Base-by-base conservation (phyloP, 1,139 yeast species). In the Suhomyces coccinellae region DNA sequence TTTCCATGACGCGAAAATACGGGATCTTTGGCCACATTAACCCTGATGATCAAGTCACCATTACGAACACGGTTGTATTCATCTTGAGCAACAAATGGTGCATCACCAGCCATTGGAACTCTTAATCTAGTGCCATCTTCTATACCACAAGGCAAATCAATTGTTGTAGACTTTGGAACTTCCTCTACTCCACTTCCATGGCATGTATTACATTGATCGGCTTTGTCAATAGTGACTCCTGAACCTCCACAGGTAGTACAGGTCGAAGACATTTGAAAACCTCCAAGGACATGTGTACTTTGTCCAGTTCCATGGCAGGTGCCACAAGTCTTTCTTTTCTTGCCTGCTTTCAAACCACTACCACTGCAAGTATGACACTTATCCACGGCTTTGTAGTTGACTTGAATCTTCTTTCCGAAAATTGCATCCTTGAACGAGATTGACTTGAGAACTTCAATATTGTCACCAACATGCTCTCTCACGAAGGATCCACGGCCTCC, bases 201-300 rank as follows among this genome's bases (percentile, higher is more conserved):
- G 69, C 99, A 93, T 0, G 83, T 66, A 2, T 65, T 63, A 75
- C 99, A 93, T 50, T 82, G 82, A 57, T 90, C 91, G 14, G 75
- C 70, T 33, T 79, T 73, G 38, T 84, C 79, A 43, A 90, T 83
- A 4, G 75, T 76, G 2, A 89, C 95, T 44, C 99, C 99, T 4
- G 87, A 72, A 36, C 99, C 99, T 41, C 78, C 83, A 75, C 99
- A 93, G 1, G 84, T 72, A 43, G 78, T 77, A 76, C 99, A 93
- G 12, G 97, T 89, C 3, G 96, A 84, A 2, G 96, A 84, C 97
- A 95, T 90, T 58, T 91, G 97, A 80, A 93, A 95, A 0, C 98
- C 98, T 9, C 96, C 97, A 63, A 90, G 78, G 46, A 82, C 73
- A 59, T 91, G 97, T 17, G 91, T 87, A 20, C 87, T 82, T 38